Percentiles rank a stretch among this genome's conserved stretches.
These are phyloP conservation scores for Amauroascus verrucosus DNA, from an alignment of 2,329 filamentous ascomycete species.

Conservation along the genomic window DNA sequence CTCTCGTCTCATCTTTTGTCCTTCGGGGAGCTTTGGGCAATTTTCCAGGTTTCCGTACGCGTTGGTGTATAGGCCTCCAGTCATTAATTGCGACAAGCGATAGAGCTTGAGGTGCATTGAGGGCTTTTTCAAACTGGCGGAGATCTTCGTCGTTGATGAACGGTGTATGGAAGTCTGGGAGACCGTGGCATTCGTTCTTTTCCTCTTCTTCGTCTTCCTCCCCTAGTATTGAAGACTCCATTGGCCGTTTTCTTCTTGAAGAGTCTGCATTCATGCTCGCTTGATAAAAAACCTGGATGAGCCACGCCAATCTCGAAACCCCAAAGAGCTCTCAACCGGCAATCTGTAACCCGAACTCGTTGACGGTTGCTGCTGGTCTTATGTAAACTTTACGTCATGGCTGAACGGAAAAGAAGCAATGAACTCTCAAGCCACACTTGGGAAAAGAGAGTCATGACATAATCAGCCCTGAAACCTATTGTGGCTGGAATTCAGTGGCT, in stretches of 20 bases:
- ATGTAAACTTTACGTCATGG: background rate
- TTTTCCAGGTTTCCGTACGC: constrained; percentile 44
- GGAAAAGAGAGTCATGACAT: no score
- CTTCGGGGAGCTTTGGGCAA: constrained; percentile 41
- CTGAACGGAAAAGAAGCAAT: no score
- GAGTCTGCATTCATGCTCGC: background rate
- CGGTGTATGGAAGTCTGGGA: constrained; percentile 72
- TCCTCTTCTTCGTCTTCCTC: constrained; percentile 7
- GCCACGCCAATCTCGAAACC: background rate
- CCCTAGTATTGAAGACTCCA: background rate
- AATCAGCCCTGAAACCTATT: no score
- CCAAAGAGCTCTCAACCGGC: background rate
- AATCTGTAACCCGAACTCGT: background rate
- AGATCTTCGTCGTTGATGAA: constrained; percentile 67
- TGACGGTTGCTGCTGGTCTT: background rate
- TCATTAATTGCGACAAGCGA: constrained; percentile 85
- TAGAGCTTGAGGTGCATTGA: constrained; percentile 68
- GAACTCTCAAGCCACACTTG: no score
- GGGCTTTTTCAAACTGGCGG: constrained; percentile 65
- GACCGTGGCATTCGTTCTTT: constrained; percentile 47
- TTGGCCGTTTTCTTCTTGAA: background rate
- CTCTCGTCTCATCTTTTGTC: constrained; percentile 81
- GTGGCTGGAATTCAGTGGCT: no score
- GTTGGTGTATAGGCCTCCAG: constrained; percentile 81
- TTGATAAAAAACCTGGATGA: background rate